Conservation (phyloP, 2,329 filamentous ascomycete species). For the Claviceps fusiformis region DNA sequence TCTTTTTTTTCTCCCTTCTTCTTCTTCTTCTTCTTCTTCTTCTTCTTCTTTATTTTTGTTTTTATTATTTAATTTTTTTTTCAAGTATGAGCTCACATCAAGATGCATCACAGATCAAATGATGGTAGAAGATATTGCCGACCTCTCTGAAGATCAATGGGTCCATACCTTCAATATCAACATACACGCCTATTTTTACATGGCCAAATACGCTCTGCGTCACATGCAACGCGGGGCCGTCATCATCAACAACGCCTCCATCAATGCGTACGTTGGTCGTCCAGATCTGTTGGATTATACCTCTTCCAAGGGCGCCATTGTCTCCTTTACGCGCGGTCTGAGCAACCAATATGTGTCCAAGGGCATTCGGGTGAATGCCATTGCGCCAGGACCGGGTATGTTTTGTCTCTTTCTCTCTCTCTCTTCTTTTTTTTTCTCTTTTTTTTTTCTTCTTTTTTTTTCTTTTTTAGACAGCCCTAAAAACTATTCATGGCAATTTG, state of each 20-base stretch:
- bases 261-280: conserved; percentile 72
- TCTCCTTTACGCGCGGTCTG: conserved; percentile 65
- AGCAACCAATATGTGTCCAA: conserved; percentile 60
- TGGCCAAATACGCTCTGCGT: conserved; percentile 62
- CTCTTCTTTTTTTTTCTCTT: too few relatives aligned
- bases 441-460: too few relatives aligned
- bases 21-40: neutral
- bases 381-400: conserved; percentile 55
- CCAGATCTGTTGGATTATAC: conserved; percentile 75
- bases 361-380: conserved; percentile 63
- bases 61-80: too few relatives aligned
- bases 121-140: conserved; percentile 54
- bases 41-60: too few relatives aligned
- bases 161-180: conserved; percentile 68
- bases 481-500: neutral
- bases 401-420: neutral
- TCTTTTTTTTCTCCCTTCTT: neutral
- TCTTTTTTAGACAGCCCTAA: neutral
- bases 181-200: conserved; percentile 70
- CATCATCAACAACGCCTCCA: conserved; percentile 77
- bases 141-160: conserved; percentile 68
- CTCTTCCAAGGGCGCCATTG: conserved; percentile 62
- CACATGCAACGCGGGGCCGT: conserved; percentile 62
- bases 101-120: conserved; percentile 28
- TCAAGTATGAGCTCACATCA: too few relatives aligned